Evolutionary conservation across 192 early-diverging fungal species (phyloP).

Genomic region (Gigaspora rosea): DNA sequence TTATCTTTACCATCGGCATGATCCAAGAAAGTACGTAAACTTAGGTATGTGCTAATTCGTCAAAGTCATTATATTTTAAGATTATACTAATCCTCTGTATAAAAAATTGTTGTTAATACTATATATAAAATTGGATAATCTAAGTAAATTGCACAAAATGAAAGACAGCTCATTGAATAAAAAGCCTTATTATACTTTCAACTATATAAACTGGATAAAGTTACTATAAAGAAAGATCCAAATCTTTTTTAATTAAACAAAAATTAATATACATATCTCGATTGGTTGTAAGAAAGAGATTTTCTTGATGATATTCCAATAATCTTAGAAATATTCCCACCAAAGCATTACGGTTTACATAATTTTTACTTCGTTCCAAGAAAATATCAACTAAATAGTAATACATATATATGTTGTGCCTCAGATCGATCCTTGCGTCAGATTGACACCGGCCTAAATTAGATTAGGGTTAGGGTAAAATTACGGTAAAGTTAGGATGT

Average conservation of each 20-base stretch:
- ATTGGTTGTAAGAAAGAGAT: constrained; percentile 66
- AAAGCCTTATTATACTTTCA: constrained; percentile 57
- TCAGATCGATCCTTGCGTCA: too few relatives aligned
- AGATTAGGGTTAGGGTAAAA: too few relatives aligned
- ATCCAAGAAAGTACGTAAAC: constrained; percentile 53
- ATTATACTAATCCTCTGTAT: too few relatives aligned
- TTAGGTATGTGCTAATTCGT: constrained; percentile 39
- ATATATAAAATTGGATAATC: neutral
- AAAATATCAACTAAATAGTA: constrained; percentile 61
- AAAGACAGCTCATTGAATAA: constrained; percentile 53
- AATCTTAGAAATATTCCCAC: constrained; percentile 60
- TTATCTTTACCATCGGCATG: constrained; percentile 29
- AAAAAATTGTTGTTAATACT: too few relatives aligned
- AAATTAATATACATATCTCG: constrained; percentile 39
- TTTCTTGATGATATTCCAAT: constrained; percentile 64
- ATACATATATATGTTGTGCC: too few relatives aligned
- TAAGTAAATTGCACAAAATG: constrained; percentile 53
- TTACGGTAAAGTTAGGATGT: too few relatives aligned
- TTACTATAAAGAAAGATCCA: neutral
- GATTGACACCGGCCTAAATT: too few relatives aligned
- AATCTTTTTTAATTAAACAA: neutral
- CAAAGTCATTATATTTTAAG: too few relatives aligned
- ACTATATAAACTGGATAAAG: neutral
- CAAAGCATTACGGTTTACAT: constrained; percentile 58
- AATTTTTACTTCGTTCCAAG: constrained; percentile 50